Percentiles rank a stretch among this genome's conserved stretches.
These are phyloP conservation scores for Colletotrichum tofieldiae DNA, from an alignment of 2,329 filamentous ascomycete genomes.

Conservation along the genomic window DNA sequence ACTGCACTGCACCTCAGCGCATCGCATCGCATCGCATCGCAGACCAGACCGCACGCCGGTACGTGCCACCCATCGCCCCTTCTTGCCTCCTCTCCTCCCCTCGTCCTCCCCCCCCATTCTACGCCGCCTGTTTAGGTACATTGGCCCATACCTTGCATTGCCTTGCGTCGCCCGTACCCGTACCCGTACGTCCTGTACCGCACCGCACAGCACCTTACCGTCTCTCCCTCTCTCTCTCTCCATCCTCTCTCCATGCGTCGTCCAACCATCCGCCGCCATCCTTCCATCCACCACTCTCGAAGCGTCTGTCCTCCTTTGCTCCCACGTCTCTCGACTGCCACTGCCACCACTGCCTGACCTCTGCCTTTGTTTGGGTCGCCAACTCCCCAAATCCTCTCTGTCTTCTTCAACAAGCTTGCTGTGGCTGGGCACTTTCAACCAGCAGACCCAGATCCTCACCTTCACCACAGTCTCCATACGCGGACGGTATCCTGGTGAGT, in stretches of 20 bases:
- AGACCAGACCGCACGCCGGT: constrained; percentile 30
- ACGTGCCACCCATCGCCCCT: constrained; percentile 34
- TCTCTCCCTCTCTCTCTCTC: neutral
- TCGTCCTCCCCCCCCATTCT: neutral
- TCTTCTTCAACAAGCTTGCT: constrained; percentile 15
- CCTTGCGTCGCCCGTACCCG: neutral
- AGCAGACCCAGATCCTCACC: neutral
- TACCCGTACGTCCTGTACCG: neutral
- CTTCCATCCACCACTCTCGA: constrained; percentile 21
- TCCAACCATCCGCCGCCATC: constrained; percentile 13
- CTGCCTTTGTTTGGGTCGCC: constrained; percentile 6
- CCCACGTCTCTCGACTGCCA: constrained; percentile 4
- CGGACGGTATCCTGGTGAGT: constrained; percentile 12
- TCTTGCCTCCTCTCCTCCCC: neutral
- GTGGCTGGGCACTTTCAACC: neutral
- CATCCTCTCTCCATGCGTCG: neutral
- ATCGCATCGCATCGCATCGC: constrained; percentile 30
- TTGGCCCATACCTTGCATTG: constrained; percentile 2
- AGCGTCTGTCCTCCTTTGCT: constrained; percentile 30
- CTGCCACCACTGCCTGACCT: neutral
- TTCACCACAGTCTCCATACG: neutral
- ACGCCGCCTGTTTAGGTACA: constrained; percentile 7
- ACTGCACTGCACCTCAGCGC: constrained; percentile 30
- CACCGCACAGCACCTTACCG: neutral
- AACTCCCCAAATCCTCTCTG: neutral